These are phyloP conservation scores for Orbilia ellipsospora DNA, from an alignment of 2,329 filamentous ascomycete species.

Conservation along the genomic window DNA sequence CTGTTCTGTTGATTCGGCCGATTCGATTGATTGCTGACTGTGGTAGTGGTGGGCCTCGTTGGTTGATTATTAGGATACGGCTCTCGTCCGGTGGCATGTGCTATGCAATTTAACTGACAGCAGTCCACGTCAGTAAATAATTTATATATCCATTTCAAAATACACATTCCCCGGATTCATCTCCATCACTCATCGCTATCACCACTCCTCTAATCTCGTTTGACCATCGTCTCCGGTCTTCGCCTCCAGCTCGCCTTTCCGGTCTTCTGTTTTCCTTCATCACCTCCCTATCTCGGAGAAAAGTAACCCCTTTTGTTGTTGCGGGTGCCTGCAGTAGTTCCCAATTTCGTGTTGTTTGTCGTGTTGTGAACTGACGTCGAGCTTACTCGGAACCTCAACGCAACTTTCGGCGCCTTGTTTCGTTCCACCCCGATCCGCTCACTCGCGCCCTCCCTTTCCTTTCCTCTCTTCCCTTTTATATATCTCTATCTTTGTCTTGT, in stretches of 20 bases:
- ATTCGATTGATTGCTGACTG: slow-evolving; percentile 36
- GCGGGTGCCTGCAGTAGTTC: slow-evolving; percentile 26
- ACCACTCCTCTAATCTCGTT: background rate
- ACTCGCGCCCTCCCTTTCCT: background rate
- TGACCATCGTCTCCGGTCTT: slow-evolving; percentile 7
- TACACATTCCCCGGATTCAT: slow-evolving; percentile 3
- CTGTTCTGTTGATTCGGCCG: slow-evolving; percentile 11
- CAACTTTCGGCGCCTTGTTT: background rate
- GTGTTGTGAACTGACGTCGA: slow-evolving; percentile 37
- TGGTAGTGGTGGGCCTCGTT: background rate
- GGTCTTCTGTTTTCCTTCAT: slow-evolving; percentile 1
- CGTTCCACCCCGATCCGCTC: slow-evolving; percentile 24
- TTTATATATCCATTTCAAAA: background rate
- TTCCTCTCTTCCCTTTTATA: slow-evolving; percentile 9
- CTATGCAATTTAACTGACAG: slow-evolving; percentile 31
- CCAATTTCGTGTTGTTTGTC: slow-evolving; percentile 4
- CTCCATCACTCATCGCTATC: background rate
- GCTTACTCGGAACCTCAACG: slow-evolving; percentile 1
- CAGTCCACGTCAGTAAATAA: slow-evolving; percentile 36
- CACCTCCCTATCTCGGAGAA: slow-evolving; percentile 26
- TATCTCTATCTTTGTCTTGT: too few species aligned
- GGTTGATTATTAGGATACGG: background rate
- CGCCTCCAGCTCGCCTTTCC: background rate
- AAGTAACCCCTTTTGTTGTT: slow-evolving; percentile 28
- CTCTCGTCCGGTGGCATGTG: slow-evolving; percentile 29